Conservation (phyloP, 306 rosid genomes). For the Begonia loranthoides region DNA sequence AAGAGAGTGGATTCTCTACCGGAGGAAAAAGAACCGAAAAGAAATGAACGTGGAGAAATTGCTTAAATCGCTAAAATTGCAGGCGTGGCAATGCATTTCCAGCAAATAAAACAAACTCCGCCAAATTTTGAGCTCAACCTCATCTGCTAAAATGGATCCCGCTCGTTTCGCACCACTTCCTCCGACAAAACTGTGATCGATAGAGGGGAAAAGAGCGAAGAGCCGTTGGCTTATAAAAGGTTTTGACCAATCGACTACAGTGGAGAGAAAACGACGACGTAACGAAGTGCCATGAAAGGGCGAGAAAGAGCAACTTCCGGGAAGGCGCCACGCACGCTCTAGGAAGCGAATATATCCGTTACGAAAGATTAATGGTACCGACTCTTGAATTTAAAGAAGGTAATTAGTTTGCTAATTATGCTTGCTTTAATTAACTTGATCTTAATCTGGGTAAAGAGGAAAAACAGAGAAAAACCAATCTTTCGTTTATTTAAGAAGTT, state of each 20-base stretch:
- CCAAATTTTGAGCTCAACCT: constrained; percentile 14
- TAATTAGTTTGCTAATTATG: too few relatives aligned
- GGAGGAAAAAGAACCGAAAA: constrained; percentile 42
- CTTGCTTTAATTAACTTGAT: too few relatives aligned
- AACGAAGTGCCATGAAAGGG: neutral
- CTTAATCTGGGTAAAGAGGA: too few relatives aligned
- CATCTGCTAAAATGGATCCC: constrained; percentile 6
- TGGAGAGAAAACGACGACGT: neutral
- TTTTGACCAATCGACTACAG: constrained; percentile 13
- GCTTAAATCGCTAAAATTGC: constrained; percentile 29
- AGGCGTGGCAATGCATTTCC: constrained; percentile 9
- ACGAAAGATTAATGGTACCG: too few relatives aligned
- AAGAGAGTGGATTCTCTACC: constrained; percentile 65
- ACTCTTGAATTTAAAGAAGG: too few relatives aligned
- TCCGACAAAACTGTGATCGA: constrained; percentile 14
- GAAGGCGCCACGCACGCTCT: neutral
- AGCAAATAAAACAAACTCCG: constrained; percentile 14
- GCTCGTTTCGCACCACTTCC: constrained; percentile 20
- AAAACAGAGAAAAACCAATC: too few relatives aligned
- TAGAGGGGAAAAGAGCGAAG: neutral
- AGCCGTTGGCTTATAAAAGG: constrained; percentile 31
- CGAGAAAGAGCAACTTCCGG: neutral
- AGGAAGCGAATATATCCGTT: too few relatives aligned
- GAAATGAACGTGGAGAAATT: constrained; percentile 16
- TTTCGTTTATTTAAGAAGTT: too few relatives aligned